Evolutionary conservation across 1,139 yeast genomes (phyloP), one percentile per base, ranked within the genome.

Genomic region (Wickerhamiella infanticola): DNA sequence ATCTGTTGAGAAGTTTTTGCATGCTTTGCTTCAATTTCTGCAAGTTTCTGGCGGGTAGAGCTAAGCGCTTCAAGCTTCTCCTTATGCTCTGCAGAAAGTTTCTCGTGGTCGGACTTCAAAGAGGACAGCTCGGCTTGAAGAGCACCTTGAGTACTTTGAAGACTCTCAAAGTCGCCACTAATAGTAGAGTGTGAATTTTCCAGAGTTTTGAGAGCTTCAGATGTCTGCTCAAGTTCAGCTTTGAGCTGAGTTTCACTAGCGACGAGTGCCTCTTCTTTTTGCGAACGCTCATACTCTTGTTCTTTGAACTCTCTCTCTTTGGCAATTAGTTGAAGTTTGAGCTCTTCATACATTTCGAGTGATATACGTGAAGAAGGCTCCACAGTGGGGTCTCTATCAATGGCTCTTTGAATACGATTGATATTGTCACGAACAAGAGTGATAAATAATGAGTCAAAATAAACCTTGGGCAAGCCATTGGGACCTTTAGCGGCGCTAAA

Each of bases 391-490:
- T 77, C 85, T 53, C 79, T 81, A 44, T 77, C 78, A 39, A 90
- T 65, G 0, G 95, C 79, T 44, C 79, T 72, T 50, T 73, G 74
- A 36, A 90, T 75, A 46, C 95, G 69, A 18, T 74, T 65, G 52
- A 73, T 76, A 55, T 84, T 82, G 6, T 81, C 93, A 53, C 77
- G 80, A 44, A 90, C 64, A 47, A 85, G 64, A 4, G 67, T 67
- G 3, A 84, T 79, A 57, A 84, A 85, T 3, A 70, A 64, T 0
- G 73, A 58, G 51, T 79, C 81, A 57, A 90, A 81, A 54, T 73
- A 85, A 1, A 88, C 84, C 48, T 77, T 75, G 0, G 97, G 98
- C 37, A 88, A 68, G 1, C 98, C 98, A 1, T 94, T 78, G 3
- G 76, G 79, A 58, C 85, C 94, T 50, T 74, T 73, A 5, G 65